A percentile compares a stretch with the other conserved stretches of the same genome.
Conservation (phyloP, 805 yeast species). For the Jamesozyma hellenica region DNA sequence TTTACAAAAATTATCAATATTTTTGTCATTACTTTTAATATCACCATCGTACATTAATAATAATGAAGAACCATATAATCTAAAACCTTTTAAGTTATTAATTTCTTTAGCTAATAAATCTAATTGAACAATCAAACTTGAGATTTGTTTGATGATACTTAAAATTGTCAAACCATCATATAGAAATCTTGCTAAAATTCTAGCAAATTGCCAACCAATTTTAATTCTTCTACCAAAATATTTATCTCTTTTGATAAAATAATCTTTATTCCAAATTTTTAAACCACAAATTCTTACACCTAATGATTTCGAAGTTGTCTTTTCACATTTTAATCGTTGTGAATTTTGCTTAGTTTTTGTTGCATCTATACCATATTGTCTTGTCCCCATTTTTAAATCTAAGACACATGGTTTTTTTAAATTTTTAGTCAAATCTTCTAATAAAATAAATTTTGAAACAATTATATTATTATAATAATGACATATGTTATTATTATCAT, state of each 20-base stretch:
- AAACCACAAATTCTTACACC: slow-evolving; percentile 95
- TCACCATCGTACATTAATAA: slow-evolving; percentile 80
- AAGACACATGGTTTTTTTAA: slow-evolving; percentile 81
- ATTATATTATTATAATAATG: slow-evolving; percentile 16
- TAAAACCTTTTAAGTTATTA: slow-evolving; percentile 51
- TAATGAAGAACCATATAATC: slow-evolving; percentile 86
- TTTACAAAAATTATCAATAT: slow-evolving; percentile 12
- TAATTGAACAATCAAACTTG: slow-evolving; percentile 50
- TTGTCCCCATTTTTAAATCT: slow-evolving; percentile 95
- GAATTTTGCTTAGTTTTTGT: slow-evolving; percentile 57
- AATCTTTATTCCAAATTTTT: slow-evolving; percentile 61
- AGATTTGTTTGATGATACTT: slow-evolving; percentile 59
- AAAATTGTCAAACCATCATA: slow-evolving; percentile 58
- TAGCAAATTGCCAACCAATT: slow-evolving; percentile 68
- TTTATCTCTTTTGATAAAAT: slow-evolving; percentile 69
- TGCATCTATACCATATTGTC: slow-evolving; percentile 97
- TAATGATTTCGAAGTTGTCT: slow-evolving; percentile 67
- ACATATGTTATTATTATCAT: too few relatives aligned
- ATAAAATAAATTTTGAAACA: slow-evolving; percentile 55
- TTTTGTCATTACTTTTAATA: neutral
- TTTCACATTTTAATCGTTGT: slow-evolving; percentile 69
- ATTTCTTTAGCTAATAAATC: slow-evolving; percentile 50
- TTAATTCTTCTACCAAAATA: slow-evolving; percentile 78
- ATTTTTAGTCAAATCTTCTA: slow-evolving; percentile 84
- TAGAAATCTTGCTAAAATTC: slow-evolving; percentile 62